Evolutionary conservation across 768 basidiomycete species (phyloP).

Genomic region (Leccinum disarticulatum): DNA sequence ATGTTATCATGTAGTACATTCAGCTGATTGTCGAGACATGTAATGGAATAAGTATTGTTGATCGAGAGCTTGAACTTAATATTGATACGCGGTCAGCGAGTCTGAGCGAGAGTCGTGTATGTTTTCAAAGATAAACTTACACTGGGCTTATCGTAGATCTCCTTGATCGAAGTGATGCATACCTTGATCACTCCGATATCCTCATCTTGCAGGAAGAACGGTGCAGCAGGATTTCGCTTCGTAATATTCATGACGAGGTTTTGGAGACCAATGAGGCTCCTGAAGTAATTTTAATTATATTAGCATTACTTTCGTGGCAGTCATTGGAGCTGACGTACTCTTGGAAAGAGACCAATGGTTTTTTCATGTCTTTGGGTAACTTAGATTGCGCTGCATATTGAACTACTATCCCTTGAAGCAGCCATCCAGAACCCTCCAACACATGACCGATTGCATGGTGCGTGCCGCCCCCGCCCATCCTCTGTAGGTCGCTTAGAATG

Average conservation of each 20-base stretch:
- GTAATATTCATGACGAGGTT: slow-evolving; percentile 8
- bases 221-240: not conserved
- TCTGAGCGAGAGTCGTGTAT: not conserved
- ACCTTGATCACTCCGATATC: slow-evolving; percentile 10
- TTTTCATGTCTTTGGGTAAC: slow-evolving; percentile 6
- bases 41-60: not conserved
- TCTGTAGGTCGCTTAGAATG: not conserved
- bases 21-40: not conserved
- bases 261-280: slow-evolving; percentile 10
- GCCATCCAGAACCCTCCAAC: slow-evolving; percentile 14
- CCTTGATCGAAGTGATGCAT: slow-evolving; percentile 13
- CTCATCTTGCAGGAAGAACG: slow-evolving; percentile 10
- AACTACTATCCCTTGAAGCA: slow-evolving; percentile 12
- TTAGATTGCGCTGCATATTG: not conserved
- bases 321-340: not conserved
- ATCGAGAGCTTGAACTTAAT: not conserved
- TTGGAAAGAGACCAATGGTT: slow-evolving; percentile 3
- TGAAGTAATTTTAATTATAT: not conserved
- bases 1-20: too few species aligned
- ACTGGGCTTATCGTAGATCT: not conserved
- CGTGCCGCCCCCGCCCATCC: slow-evolving; percentile 10
- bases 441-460: slow-evolving; percentile 17
- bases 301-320: too few species aligned
- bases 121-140: not conserved
- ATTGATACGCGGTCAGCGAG: not conserved